A percentile compares a stretch with the other conserved stretches of the same genome.
These are phyloP conservation scores for Diddensiella caesifluorescens DNA, from an alignment of 805 yeast genomes.

Conservation along the genomic window DNA sequence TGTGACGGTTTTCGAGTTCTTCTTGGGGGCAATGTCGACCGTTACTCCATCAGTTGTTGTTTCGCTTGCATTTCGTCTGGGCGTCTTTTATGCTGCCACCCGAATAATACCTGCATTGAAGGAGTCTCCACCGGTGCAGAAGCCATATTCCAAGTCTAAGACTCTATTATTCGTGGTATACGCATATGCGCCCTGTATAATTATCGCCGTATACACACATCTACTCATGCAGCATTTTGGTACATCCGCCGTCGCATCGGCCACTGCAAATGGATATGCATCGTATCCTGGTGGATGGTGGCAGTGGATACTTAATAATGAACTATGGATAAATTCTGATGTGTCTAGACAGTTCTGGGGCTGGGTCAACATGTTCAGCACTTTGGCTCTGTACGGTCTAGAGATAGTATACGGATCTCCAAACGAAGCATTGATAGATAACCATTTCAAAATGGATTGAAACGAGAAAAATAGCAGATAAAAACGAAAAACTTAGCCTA, in stretches of 20 bases:
- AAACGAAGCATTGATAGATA: slow-evolving; percentile 16
- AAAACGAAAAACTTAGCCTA: too few species aligned
- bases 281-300: slow-evolving; percentile 7
- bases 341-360: slow-evolving; percentile 94
- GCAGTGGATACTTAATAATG: slow-evolving; percentile 13
- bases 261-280: neutral
- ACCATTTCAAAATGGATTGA: slow-evolving; percentile 19
- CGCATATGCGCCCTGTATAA: slow-evolving; percentile 87
- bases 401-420: slow-evolving; percentile 49
- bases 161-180: slow-evolving; percentile 46
- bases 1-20: slow-evolving; percentile 38
- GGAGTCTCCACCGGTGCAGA: slow-evolving; percentile 10
- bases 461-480: too few species aligned
- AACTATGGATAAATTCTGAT: slow-evolving; percentile 37
- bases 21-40: slow-evolving; percentile 49
- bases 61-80: slow-evolving; percentile 77
- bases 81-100: slow-evolving; percentile 85
- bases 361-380: slow-evolving; percentile 85
- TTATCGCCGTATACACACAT: slow-evolving; percentile 93
- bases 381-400: slow-evolving; percentile 70
- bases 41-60: slow-evolving; percentile 76
- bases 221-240: slow-evolving; percentile 85
- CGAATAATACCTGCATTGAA: slow-evolving; percentile 70
- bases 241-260: slow-evolving; percentile 23
- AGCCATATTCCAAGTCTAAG: slow-evolving; percentile 17